phyloP scores from a whole-genome alignment of 2,329 filamentous ascomycete genomes.

The Penicillium verrucosum region DNA sequence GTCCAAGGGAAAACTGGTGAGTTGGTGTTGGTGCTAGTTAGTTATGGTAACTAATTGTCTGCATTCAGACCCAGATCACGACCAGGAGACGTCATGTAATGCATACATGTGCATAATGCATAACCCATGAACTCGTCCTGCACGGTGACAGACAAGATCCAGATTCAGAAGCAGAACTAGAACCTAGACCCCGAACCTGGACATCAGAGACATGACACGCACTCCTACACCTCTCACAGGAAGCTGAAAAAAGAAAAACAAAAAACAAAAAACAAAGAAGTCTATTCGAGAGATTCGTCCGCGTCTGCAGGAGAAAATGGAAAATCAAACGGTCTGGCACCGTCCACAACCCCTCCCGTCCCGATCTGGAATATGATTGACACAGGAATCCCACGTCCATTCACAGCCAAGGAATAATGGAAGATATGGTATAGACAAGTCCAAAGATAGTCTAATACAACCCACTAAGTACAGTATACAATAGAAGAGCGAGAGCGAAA shows the following conservation, averaged over 20 bases:
- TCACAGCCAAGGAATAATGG: background rate
- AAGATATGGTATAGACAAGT: background rate
- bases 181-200: background rate
- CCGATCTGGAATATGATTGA: background rate
- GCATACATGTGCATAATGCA: conserved; percentile 1
- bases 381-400: background rate
- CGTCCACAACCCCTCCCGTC: background rate
- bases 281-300: conserved; percentile 20
- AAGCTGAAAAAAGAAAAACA: background rate
- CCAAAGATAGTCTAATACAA: background rate
- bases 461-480: background rate
- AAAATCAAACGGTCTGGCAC: conserved; percentile 10
- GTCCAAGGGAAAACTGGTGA: too few species aligned
- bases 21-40: background rate
- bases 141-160: background rate
- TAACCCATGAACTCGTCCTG: background rate
- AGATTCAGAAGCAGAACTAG: background rate
- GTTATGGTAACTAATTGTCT: background rate
- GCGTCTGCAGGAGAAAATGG: background rate
- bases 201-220: background rate
- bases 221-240: background rate
- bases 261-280: background rate
- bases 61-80: background rate
- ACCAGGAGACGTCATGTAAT: background rate
- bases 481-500: background rate